Evolutionary conservation across 2,329 filamentous ascomycete species (phyloP).

Genomic region (Ploettnerulaceae sp.): DNA sequence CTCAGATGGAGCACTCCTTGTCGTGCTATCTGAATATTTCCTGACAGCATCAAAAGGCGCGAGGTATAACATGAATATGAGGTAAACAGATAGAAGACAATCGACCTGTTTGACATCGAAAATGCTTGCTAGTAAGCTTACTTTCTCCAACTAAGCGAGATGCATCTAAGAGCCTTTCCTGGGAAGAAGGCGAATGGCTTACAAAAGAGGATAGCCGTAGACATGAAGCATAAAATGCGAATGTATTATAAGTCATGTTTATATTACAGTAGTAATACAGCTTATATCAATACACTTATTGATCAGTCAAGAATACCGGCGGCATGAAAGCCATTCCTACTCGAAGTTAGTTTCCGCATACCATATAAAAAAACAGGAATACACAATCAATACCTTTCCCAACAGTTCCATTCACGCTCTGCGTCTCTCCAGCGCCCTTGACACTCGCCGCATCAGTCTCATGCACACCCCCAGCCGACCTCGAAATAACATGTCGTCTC

Average conservation of each 20-base stretch:
- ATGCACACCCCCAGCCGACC: constrained; percentile 55
- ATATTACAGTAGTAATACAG: constrained; percentile 6
- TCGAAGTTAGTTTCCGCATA: constrained; percentile 9
- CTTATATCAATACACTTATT: constrained; percentile 6
- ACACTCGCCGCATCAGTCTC: constrained; percentile 21
- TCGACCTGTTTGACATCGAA: no score
- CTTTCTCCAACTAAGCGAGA: no score
- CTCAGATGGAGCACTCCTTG: neutral
- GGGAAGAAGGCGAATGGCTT: neutral
- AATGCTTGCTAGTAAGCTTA: no score
- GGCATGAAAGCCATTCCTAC: constrained; percentile 36
- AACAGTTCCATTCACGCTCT: constrained; percentile 22
- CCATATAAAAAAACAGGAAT: neutral
- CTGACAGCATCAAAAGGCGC: no score
- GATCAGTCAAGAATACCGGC: constrained; percentile 31
- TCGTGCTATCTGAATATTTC: no score
- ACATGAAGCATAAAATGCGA: neutral
- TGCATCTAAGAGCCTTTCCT: no score
- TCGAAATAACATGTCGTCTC: constrained; percentile 71
- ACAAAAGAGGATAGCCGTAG: neutral
- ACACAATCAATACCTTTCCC: constrained; percentile 25
- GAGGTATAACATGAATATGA: no score
- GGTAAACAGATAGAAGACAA: no score
- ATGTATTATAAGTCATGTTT: no score
- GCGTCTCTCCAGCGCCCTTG: constrained; percentile 20